Evolutionary conservation across 768 basidiomycete genomes (phyloP), one percentile per base, ranked within the genome.

Genomic region (Auriscalpium vulgare): DNA sequence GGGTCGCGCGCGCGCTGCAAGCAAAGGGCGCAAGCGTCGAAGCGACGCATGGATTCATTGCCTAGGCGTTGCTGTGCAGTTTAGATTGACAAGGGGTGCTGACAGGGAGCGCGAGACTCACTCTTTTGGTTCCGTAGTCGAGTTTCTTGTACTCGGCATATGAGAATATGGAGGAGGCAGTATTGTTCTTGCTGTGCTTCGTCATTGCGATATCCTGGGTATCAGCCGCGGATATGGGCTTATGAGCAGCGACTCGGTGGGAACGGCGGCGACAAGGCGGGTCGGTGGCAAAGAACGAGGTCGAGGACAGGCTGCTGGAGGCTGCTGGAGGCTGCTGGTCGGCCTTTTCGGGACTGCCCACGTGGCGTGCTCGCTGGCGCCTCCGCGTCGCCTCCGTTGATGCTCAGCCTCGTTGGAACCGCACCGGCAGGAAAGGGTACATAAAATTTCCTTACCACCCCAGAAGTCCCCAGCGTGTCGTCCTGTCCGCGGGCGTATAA

Each of bases 1-100:
- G 95, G 92, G 51, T 93, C 87, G 49, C 89, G 75, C 6, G 91
- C 94, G 44, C 80, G 78, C 53, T 90, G 84, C 37, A 97, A 74
- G 68, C 95, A 99, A 13, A 97, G 79, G 6, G 88, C 79, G 67
- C 97, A 98, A 1, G 91, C 85, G 69, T 97, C 91, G 68, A 97
- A 94, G 51, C 81, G 81, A 40, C 92, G 84, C 88, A 95, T 91
- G 10, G 88, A 93, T 69, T 97, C 94, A 67, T 91, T 88, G 37
- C 93, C 94, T 66, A 94, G 72, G 46, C 86, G 82, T 82, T 87
- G 83, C 81, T 85, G 57, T n/a, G 51, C 21, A 52, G 43, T 21
- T 47, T 38, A 52, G 34, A 36, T 34, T 38, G 45, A 50, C n/a
- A 9, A 11, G 2, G n/a, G 38, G 17, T 14, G 10, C 11, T 50